These are phyloP conservation scores for Panicum virgatum DNA, from an alignment of 202 grass and related monocot genomes.

Conservation along the genomic window DNA sequence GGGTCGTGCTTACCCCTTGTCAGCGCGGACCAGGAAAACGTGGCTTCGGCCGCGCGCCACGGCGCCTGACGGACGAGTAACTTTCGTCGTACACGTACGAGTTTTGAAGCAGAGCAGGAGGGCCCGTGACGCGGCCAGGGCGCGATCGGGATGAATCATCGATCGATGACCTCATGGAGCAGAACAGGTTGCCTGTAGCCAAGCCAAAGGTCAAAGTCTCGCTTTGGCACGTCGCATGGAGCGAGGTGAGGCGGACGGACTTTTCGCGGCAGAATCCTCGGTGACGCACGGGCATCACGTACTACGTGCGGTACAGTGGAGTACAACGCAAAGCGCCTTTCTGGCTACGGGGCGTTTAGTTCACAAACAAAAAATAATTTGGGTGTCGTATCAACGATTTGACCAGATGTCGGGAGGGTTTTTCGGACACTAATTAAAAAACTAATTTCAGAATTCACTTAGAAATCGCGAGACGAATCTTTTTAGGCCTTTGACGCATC, in stretches of 20 bases:
- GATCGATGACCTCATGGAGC: not conserved
- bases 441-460: no score
- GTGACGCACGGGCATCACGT: not conserved
- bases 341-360: no score
- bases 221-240: not conserved
- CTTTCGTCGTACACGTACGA: not conserved
- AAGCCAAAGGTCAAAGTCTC: slow-evolving; percentile 5
- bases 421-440: no score
- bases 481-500: no score
- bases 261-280: not conserved
- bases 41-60: not conserved
- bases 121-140: not conserved
- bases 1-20: not conserved
- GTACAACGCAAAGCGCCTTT: not conserved
- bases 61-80: not conserved
- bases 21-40: not conserved
- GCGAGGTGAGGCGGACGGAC: not conserved
- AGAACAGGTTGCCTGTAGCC: no score
- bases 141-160: not conserved
- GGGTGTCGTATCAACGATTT: no score
- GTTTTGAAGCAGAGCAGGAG: not conserved
- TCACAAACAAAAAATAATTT: no score
- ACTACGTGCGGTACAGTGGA: not conserved
- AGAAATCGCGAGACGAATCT: no score
- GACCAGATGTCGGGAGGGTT: no score